These are phyloP conservation scores for Cyclotella cryptica DNA, from an alignment of 108 stramenopile species.

Conservation along the genomic window DNA sequence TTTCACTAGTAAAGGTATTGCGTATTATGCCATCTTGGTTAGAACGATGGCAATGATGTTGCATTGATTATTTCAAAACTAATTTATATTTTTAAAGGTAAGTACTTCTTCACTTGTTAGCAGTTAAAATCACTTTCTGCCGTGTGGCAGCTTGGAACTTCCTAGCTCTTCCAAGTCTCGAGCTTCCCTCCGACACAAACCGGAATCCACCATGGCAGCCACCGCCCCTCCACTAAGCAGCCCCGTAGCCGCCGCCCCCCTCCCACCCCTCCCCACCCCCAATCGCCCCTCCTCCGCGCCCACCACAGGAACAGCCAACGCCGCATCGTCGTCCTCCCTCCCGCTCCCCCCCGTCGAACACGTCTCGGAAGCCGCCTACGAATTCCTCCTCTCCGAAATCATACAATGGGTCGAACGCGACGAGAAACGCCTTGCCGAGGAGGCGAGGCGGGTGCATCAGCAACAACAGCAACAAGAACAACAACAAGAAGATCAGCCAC, in stretches of 20 bases:
- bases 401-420: constrained; percentile 77
- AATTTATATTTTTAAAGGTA: too few relatives aligned
- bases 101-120: too few relatives aligned
- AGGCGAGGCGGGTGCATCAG: constrained; percentile 13
- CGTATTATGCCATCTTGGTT: too few relatives aligned
- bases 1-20: too few relatives aligned
- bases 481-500: too few relatives aligned
- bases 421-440: constrained; percentile 47
- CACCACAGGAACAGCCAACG: constrained; percentile 15
- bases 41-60: too few relatives aligned
- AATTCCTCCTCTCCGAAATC: constrained; percentile 78
- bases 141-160: too few relatives aligned
- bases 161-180: too few relatives aligned
- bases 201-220: constrained; percentile 11
- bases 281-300: constrained; percentile 26
- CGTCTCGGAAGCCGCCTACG: constrained; percentile 80
- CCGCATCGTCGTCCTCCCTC: background rate
- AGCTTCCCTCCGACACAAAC: background rate
- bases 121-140: too few relatives aligned
- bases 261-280: constrained; percentile 13
- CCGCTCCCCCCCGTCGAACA: constrained; percentile 39
- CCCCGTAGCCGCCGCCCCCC: constrained; percentile 16
- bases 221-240: constrained; percentile 19
- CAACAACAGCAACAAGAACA: background rate
- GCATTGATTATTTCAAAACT: too few relatives aligned